These are phyloP conservation scores for Dothistroma pini DNA, from an alignment of 2,329 filamentous ascomycete genomes.

Conservation along the genomic window DNA sequence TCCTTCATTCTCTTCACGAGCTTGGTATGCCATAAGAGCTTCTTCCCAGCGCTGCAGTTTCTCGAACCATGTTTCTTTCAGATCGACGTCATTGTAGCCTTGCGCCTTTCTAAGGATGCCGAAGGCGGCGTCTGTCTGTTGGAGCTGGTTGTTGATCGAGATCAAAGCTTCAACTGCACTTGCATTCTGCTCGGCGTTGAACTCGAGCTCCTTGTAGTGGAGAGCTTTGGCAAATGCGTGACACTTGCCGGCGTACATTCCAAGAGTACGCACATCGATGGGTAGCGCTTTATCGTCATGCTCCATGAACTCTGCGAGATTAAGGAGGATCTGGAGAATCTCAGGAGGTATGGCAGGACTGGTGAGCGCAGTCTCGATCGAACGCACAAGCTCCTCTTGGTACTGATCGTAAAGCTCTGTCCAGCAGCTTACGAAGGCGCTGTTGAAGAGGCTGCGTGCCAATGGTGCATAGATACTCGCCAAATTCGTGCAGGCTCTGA, in stretches of 20 bases:
- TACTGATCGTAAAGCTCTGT: slow-evolving; percentile 96
- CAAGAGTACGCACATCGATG: slow-evolving; percentile 92
- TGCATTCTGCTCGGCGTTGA: slow-evolving; percentile 94
- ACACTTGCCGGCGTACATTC: slow-evolving; percentile 91
- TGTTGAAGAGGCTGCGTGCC: slow-evolving; percentile 94
- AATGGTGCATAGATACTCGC: slow-evolving; percentile 89
- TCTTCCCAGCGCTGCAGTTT: slow-evolving; percentile 99
- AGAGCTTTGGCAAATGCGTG: slow-evolving; percentile 97
- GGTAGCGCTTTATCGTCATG: slow-evolving; percentile 98
- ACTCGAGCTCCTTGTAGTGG: slow-evolving; percentile 98
- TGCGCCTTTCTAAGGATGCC: slow-evolving; percentile 96
- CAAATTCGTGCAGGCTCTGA: slow-evolving; percentile 86
- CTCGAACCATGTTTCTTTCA: slow-evolving; percentile 99
- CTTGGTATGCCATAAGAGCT: slow-evolving; percentile 85
- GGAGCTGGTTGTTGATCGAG: slow-evolving; percentile 98
- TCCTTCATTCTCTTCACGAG: slow-evolving; percentile 69
- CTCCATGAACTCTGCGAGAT: slow-evolving; percentile 99
- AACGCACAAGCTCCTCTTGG: slow-evolving; percentile 91
- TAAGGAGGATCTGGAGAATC: slow-evolving; percentile 87
- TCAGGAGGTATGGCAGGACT: slow-evolving; percentile 96
- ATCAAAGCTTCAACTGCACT: slow-evolving; percentile 95
- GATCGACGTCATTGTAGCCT: slow-evolving; percentile 89
- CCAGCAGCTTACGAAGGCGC: slow-evolving; percentile 98
- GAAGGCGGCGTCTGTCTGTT: slow-evolving; percentile 98
- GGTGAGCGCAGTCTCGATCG: slow-evolving; percentile 92